Evolutionary conservation across 768 basidiomycete species (phyloP).

Genomic region (Lactifluus volemus): DNA sequence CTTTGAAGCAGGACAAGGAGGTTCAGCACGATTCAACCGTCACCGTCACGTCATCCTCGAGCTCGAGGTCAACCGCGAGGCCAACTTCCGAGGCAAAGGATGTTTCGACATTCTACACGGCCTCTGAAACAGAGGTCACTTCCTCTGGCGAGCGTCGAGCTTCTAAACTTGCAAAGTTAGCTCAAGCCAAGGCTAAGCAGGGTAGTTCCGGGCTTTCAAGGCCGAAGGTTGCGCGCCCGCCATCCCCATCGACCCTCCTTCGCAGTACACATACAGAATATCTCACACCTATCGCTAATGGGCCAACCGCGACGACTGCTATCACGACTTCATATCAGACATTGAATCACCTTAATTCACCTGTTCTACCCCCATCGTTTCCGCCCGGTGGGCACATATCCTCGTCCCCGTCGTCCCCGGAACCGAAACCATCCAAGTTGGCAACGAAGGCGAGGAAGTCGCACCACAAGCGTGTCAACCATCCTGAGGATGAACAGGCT

Average conservation of each 20-base stretch:
- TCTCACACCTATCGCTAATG: conserved; percentile 73
- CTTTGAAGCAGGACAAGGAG: conserved; percentile 4
- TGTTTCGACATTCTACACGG: background rate
- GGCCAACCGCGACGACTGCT: conserved; percentile 72
- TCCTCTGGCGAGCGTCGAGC: conserved; percentile 24
- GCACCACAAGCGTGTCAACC: conserved; percentile 35
- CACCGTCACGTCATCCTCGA: conserved; percentile 7
- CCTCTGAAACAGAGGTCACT: background rate
- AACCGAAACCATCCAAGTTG: conserved; percentile 57
- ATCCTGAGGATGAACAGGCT: conserved; percentile 33
- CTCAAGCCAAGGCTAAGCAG: conserved; percentile 46
- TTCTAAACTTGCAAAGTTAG: conserved; percentile 71
- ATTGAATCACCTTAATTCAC: conserved; percentile 46
- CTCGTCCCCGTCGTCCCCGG: conserved; percentile 22
- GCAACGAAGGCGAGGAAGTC: conserved; percentile 64
- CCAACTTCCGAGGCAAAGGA: conserved; percentile 6
- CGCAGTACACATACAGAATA: conserved; percentile 56
- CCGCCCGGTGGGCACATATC: conserved; percentile 10
- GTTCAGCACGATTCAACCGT: conserved; percentile 7
- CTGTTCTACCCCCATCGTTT: conserved; percentile 22
- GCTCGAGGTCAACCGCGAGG: conserved; percentile 13
- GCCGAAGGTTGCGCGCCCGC: conserved; percentile 18
- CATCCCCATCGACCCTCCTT: conserved; percentile 25
- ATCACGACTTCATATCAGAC: conserved; percentile 78
- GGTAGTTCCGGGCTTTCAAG: conserved; percentile 22